Conservation (phyloP, 2,329 filamentous ascomycete species). For the Fusarium sp. region DNA sequence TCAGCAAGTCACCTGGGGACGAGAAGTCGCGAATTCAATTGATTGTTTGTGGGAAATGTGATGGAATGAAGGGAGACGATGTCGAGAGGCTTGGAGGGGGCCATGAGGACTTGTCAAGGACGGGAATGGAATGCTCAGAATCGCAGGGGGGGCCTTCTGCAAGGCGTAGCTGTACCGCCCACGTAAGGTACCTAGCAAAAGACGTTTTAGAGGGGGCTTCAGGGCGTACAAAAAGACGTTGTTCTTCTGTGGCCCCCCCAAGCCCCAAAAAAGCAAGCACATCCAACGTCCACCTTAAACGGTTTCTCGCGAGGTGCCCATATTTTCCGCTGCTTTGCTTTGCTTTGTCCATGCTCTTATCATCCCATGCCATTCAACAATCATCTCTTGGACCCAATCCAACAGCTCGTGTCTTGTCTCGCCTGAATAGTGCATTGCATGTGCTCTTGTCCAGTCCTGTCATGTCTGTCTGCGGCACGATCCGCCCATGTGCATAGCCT, state of each 20-base stretch:
- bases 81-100: constrained; percentile 31
- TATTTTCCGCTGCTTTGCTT: neutral
- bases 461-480: constrained; percentile 23
- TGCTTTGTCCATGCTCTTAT: constrained; percentile 4
- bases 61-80: constrained; percentile 47
- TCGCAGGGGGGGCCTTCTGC: constrained; percentile 37
- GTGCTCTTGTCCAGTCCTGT: neutral
- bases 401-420: constrained; percentile 16
- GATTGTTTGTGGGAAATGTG: constrained; percentile 40
- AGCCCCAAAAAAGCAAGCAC: constrained; percentile 4
- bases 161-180: constrained; percentile 14
- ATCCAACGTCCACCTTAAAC: neutral
- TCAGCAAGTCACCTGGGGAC: constrained; percentile 35
- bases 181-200: neutral
- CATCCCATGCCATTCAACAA: constrained; percentile 1
- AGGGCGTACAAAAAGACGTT: constrained; percentile 12
- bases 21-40: constrained; percentile 23
- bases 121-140: constrained; percentile 35
- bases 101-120: constrained; percentile 23
- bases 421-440: constrained; percentile 27
- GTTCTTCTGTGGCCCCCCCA: neutral
- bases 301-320: neutral
- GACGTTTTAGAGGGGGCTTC: constrained; percentile 24
- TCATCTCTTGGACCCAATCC: neutral
- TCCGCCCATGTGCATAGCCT: constrained; percentile 24